Evolutionary conservation across 352 stramenopile species (phyloP).

Genomic region (Peronospora tabacina): DNA sequence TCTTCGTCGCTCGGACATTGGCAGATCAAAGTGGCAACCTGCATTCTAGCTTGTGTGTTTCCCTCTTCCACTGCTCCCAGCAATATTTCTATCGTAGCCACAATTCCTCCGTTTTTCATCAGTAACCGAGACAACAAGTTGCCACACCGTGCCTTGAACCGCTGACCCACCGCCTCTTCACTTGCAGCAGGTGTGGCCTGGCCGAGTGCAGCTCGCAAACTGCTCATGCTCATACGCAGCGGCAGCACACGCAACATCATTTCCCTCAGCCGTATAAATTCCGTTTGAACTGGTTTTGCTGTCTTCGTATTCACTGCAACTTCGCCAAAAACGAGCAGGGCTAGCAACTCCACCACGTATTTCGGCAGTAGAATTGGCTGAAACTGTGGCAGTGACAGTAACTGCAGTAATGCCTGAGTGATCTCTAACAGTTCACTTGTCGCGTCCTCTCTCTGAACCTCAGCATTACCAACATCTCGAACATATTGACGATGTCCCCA

Average conservation of each 20-base stretch:
- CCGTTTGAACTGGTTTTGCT: slow-evolving; percentile 12
- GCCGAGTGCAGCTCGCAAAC: slow-evolving; percentile 54
- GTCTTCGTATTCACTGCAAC: slow-evolving; percentile 19
- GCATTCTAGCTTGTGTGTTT: slow-evolving; percentile 78
- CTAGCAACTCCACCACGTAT: slow-evolving; percentile 70
- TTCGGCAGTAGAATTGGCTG: slow-evolving; percentile 73
- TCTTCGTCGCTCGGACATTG: slow-evolving; percentile 47
- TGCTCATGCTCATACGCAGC: slow-evolving; percentile 66
- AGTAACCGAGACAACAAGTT: slow-evolving; percentile 50
- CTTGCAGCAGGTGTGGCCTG: slow-evolving; percentile 26
- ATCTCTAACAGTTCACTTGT: slow-evolving; percentile 35
- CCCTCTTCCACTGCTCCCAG: slow-evolving; percentile 67
- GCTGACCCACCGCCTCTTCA: slow-evolving; percentile 14
- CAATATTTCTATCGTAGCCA: slow-evolving; percentile 78
- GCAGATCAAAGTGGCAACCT: slow-evolving; percentile 72
- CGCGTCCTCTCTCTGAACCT: slow-evolving; percentile 10
- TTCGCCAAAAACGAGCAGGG: slow-evolving; percentile 52
- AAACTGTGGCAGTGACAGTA: slow-evolving; percentile 65
- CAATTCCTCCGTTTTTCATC: slow-evolving; percentile 64
- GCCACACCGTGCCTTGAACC: slow-evolving; percentile 61
- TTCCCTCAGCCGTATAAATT: slow-evolving; percentile 34
- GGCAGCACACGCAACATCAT: slow-evolving; percentile 47
- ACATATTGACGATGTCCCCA: slow-evolving; percentile 30
- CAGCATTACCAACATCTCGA: slow-evolving; percentile 3
- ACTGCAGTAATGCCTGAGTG: slow-evolving; percentile 41